Conservation (phyloP, 1,284 basidiomycete species). For the Ustilago esculenta region DNA sequence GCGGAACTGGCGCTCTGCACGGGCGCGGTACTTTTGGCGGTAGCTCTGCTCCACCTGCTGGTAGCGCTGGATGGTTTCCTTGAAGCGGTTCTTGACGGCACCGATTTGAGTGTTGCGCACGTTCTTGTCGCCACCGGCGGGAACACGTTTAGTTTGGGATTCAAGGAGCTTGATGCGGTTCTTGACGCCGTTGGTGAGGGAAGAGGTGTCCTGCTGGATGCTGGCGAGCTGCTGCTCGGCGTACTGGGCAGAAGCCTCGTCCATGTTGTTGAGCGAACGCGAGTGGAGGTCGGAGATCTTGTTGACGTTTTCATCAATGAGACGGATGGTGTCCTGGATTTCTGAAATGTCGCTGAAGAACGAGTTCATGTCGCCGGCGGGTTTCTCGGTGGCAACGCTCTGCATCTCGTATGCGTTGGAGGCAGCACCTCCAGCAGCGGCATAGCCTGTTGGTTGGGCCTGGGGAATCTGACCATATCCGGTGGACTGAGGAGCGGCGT, state of each 20-base stretch:
- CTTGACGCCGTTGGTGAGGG: conserved; percentile 64
- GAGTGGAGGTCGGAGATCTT: conserved; percentile 65
- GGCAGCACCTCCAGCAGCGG: conserved; percentile 11
- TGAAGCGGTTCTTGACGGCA: conserved; percentile 69
- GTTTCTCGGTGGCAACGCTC: conserved; percentile 42
- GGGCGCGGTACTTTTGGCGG: conserved; percentile 89
- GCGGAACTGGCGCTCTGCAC: conserved; percentile 94
- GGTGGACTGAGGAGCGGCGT: conserved; percentile 9
- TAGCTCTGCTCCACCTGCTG: conserved; percentile 93
- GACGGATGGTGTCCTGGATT: conserved; percentile 63
- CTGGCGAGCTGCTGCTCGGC: conserved; percentile 60
- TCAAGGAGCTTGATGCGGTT: conserved; percentile 63
- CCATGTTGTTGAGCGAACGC: conserved; percentile 65
- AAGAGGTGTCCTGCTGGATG: conserved; percentile 59
- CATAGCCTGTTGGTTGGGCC: conserved; percentile 25
- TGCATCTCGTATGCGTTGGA: conserved; percentile 54
- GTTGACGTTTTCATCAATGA: conserved; percentile 65
- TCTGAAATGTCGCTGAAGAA: conserved; percentile 64
- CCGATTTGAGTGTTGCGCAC: conserved; percentile 71
- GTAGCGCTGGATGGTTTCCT: conserved; percentile 71
- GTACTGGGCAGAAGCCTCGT: conserved; percentile 63
- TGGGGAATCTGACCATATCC: conserved; percentile 40
- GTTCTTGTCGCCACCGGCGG: conserved; percentile 63
- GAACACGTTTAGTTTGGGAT: conserved; percentile 51
- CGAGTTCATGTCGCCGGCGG: conserved; percentile 49